Evolutionary conservation across 768 basidiomycete species (phyloP).

Genomic region (Cyclocybe cylindracea): DNA sequence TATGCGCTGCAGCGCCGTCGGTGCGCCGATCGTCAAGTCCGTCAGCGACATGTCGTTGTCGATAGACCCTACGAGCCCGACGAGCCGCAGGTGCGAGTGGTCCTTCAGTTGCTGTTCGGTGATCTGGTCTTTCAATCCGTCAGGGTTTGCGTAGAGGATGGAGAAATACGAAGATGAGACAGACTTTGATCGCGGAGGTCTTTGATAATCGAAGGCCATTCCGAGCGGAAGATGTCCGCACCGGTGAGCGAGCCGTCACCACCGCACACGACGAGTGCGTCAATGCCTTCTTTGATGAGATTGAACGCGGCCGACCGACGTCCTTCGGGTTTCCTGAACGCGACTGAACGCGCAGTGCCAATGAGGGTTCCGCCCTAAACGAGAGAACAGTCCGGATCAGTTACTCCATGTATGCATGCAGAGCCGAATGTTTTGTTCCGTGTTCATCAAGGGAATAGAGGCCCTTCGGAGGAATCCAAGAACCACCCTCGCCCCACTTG

Average conservation of each 20-base stretch:
- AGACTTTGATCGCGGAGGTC: constrained; percentile 65
- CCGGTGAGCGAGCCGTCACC: constrained; percentile 97
- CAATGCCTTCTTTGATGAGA: constrained; percentile 94
- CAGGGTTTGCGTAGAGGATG: background rate
- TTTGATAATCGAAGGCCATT: constrained; percentile 88
- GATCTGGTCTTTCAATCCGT: constrained; percentile 77
- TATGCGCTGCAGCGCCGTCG: constrained; percentile 93
- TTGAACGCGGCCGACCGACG: constrained; percentile 88
- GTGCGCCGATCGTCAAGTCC: constrained; percentile 94
- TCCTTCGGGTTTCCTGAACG: constrained; percentile 87
- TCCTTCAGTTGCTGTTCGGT: constrained; percentile 67
- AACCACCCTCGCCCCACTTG: background rate
- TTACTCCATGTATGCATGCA: too few relatives aligned
- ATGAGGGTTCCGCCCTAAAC: constrained; percentile 90
- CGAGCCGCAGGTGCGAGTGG: constrained; percentile 88
- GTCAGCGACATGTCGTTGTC: constrained; percentile 99
- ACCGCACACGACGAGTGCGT: constrained; percentile 95
- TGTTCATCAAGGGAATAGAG: too few relatives aligned
- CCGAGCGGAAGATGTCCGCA: constrained; percentile 88
- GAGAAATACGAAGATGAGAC: constrained; percentile 11
- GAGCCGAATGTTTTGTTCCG: too few relatives aligned
- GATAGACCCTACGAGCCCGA: constrained; percentile 98
- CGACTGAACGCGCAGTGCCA: constrained; percentile 85
- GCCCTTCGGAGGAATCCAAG: too few relatives aligned
- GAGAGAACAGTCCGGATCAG: background rate